Percentiles rank a stretch among this genome's conserved stretches.
Conservation (phyloP, 2,329 filamentous ascomycete species). For the Knoxdaviesia proteae region DNA sequence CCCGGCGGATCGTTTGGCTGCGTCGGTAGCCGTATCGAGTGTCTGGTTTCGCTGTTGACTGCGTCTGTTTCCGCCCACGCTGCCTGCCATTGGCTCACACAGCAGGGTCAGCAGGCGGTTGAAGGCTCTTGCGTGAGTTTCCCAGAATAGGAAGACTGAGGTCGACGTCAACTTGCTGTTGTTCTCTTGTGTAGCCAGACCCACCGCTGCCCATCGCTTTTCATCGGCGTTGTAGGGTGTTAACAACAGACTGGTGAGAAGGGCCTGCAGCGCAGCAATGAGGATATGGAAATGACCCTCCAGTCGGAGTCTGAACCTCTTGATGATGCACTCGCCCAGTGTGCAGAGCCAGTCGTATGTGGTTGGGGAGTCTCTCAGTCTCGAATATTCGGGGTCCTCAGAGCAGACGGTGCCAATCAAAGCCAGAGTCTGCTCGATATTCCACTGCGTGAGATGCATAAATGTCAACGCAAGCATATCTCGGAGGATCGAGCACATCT, state of each 20-base stretch:
- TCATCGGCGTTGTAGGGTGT: constrained; percentile 13
- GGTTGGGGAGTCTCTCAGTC: constrained; percentile 12
- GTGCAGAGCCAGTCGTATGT: constrained; percentile 27
- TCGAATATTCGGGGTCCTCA: constrained; percentile 11
- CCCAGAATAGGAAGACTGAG: constrained; percentile 10
- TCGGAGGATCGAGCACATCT: constrained; percentile 19
- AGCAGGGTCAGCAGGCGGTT: constrained; percentile 35
- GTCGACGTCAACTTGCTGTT: constrained; percentile 4
- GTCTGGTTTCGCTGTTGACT: constrained; percentile 9
- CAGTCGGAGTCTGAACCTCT: constrained; percentile 37
- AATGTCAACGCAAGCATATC: constrained; percentile 28
- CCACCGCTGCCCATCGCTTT: constrained; percentile 7
- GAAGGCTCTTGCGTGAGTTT: constrained; percentile 27
- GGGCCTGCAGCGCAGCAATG: constrained; percentile 28
- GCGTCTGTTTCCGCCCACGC: constrained; percentile 14
- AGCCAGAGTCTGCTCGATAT: constrained; percentile 29
- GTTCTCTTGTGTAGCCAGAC: too few species aligned
- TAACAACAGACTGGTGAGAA: constrained; percentile 31
- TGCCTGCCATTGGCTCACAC: constrained; percentile 35
- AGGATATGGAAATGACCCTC: constrained; percentile 42
- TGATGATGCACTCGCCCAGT: constrained; percentile 33
- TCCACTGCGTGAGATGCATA: constrained; percentile 33
- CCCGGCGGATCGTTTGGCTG: constrained; percentile 38
- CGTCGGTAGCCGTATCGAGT: constrained; percentile 38
- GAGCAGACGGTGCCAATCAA: constrained; percentile 16